Percentiles rank a stretch among this genome's conserved stretches.
Evolutionary conservation across 371 early-diverging fungal species (phyloP).

Genomic region (Mortierella sp.): DNA sequence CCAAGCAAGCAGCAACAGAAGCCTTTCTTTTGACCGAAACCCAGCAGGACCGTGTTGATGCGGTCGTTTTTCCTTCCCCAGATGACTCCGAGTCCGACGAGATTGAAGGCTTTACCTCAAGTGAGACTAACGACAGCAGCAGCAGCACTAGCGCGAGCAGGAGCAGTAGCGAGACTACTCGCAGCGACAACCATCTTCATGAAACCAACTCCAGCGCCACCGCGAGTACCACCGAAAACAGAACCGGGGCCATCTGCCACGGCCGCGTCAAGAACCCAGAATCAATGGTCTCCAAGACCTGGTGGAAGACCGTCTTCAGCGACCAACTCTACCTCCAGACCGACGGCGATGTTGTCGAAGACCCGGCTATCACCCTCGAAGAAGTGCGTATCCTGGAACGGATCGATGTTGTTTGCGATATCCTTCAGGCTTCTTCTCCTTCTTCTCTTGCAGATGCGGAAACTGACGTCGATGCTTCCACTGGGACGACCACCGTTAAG

Average conservation of each 20-base stretch:
- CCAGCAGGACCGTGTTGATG: neutral
- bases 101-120: neutral
- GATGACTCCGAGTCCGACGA: conserved; percentile 12
- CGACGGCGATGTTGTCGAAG: conserved; percentile 76
- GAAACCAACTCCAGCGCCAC: too few species aligned
- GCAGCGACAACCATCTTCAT: neutral
- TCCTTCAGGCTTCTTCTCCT: conserved; percentile 33
- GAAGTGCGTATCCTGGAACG: conserved; percentile 62
- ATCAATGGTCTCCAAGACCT: conserved; percentile 64
- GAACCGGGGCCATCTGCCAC: conserved; percentile 32
- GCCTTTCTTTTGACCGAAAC: neutral
- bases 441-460: too few species aligned
- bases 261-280: conserved; percentile 54
- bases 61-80: neutral
- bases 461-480: too few species aligned
- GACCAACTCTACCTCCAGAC: conserved; percentile 72
- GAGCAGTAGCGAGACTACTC: neutral
- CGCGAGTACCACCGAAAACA: neutral
- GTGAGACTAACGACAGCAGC: neutral
- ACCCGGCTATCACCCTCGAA: conserved; percentile 66
- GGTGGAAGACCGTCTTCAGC: conserved; percentile 71
- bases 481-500: conserved; percentile 1
- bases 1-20: neutral
- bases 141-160: neutral
- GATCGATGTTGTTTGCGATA: conserved; percentile 41